Conservation (phyloP, 2,329 filamentous ascomycete genomes). For the Cladosporium sp. region DNA sequence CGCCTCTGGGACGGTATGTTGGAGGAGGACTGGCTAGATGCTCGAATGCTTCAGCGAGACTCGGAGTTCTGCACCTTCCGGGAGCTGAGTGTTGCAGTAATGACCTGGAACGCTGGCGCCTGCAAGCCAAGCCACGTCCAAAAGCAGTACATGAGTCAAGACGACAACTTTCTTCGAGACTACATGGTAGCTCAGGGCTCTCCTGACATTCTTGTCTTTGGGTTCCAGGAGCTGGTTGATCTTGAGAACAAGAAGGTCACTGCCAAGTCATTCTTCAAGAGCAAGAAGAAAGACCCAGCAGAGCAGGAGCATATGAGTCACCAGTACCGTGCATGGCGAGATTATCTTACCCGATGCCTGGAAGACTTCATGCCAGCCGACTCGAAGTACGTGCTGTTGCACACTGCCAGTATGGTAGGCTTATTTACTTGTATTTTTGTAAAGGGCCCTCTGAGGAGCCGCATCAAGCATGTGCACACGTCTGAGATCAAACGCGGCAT, state of each 20-base stretch:
- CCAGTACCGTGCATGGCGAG: conserved; percentile 94
- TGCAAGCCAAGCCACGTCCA: conserved; percentile 72
- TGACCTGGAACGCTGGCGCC: conserved; percentile 98
- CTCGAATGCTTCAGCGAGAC: conserved; percentile 81
- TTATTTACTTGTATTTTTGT: conserved; percentile 96
- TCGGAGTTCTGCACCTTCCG: conserved; percentile 82
- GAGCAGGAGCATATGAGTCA: conserved; percentile 92
- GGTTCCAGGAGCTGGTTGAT: conserved; percentile 97
- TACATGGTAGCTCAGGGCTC: conserved; percentile 73
- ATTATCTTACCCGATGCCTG: conserved; percentile 78
- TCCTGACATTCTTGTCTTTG: conserved; percentile 90
- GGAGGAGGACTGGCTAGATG: conserved; percentile 92
- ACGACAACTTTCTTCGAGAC: conserved; percentile 77
- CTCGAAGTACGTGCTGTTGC: conserved; percentile 79
- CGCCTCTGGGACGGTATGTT: conserved; percentile 90
- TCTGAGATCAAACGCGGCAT: conserved; percentile 93
- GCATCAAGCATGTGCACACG: conserved; percentile 74
- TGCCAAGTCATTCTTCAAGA: conserved; percentile 85
- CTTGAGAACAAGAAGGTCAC: conserved; percentile 96
- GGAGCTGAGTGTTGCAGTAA: conserved; percentile 73
- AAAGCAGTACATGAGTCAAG: conserved; percentile 68
- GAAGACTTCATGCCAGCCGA: conserved; percentile 79
- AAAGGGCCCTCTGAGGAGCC: conserved; percentile 72
- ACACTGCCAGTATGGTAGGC: conserved; percentile 87
- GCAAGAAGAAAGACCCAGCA: conserved; percentile 78